These are phyloP conservation scores for Penicillium sp. DNA, from an alignment of 2,329 filamentous ascomycete species.

Conservation along the genomic window DNA sequence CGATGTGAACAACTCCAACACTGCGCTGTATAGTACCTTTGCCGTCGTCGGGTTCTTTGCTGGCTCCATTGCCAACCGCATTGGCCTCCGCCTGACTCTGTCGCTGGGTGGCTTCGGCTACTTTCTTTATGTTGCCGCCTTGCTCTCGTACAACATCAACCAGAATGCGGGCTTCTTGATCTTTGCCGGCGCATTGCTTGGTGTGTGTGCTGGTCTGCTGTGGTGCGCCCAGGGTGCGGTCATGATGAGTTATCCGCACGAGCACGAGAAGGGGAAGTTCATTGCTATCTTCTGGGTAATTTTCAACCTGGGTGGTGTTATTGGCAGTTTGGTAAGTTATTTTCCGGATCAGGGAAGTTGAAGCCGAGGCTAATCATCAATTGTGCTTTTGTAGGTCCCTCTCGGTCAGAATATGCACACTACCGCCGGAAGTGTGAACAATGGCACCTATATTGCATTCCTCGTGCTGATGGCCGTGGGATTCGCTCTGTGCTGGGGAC, in stretches of 20 bases:
- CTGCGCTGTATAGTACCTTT: conserved; percentile 74
- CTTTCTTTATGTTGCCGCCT: conserved; percentile 54
- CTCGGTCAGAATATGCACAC: conserved; percentile 53
- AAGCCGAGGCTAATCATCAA: not conserved
- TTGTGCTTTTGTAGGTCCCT: conserved; percentile 39
- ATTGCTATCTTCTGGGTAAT: conserved; percentile 95
- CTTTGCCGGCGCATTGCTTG: conserved; percentile 54
- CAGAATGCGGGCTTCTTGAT: conserved; percentile 54
- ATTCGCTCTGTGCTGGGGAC: conserved; percentile 68
- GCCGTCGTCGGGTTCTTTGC: conserved; percentile 67
- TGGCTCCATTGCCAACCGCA: conserved; percentile 53
- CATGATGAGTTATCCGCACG: conserved; percentile 80
- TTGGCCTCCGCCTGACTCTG: conserved; percentile 49
- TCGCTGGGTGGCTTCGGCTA: conserved; percentile 54
- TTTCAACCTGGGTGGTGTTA: conserved; percentile 89
- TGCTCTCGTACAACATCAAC: conserved; percentile 57
- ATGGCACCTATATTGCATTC: conserved; percentile 88
- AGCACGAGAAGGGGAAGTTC: conserved; percentile 81
- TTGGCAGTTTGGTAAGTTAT: conserved; percentile 69
- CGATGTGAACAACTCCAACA: conserved; percentile 69
- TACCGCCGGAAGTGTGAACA: conserved; percentile 49
- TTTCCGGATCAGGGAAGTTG: not conserved
- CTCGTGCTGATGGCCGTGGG: conserved; percentile 79
- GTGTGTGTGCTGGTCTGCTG: conserved; percentile 54
- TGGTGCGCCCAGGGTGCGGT: conserved; percentile 58